Conservation (phyloP, 2,329 filamentous ascomycete species). For the Fusarium lyarnte region DNA sequence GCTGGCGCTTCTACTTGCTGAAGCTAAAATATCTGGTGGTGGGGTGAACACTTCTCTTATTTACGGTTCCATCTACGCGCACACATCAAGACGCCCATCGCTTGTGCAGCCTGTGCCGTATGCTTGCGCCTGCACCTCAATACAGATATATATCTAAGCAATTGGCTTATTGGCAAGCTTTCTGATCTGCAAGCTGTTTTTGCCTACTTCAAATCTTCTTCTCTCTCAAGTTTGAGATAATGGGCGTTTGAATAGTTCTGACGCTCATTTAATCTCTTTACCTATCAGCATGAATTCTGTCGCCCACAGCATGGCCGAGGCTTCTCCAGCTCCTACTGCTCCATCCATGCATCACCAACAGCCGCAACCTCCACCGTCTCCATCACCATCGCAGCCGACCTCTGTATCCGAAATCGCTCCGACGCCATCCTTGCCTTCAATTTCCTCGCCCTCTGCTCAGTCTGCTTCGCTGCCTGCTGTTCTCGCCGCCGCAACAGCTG, state of each 20-base stretch:
- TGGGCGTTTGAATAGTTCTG: conserved; percentile 39
- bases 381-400: conserved; percentile 41
- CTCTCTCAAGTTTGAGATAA: conserved; percentile 33
- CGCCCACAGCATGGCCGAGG: conserved; percentile 51
- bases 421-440: conserved; percentile 39
- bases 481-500: conserved; percentile 34
- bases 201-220: conserved; percentile 10
- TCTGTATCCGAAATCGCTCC: conserved; percentile 40
- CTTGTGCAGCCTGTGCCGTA: conserved; percentile 27
- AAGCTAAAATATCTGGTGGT: conserved; percentile 17
- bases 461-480: conserved; percentile 41
- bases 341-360: conserved; percentile 35
- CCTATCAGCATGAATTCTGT: conserved; percentile 50
- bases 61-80: conserved; percentile 10
- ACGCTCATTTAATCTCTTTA: conserved; percentile 18
- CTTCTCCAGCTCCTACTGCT: conserved; percentile 31
- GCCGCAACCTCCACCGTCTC: conserved; percentile 39
- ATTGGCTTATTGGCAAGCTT: conserved; percentile 14
- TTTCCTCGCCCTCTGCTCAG: conserved; percentile 42
- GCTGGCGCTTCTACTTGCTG: conserved; percentile 6
- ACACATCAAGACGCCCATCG: conserved; percentile 11
- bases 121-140: conserved; percentile 29
- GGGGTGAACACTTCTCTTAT: conserved; percentile 10
- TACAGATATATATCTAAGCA: conserved; percentile 6
- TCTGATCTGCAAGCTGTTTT: conserved; percentile 17